Evolutionary conservation across 164 flowering plant species (phyloP), one percentile per base, ranked within the genome.

Genomic region (Nymphaea thermarum): DNA sequence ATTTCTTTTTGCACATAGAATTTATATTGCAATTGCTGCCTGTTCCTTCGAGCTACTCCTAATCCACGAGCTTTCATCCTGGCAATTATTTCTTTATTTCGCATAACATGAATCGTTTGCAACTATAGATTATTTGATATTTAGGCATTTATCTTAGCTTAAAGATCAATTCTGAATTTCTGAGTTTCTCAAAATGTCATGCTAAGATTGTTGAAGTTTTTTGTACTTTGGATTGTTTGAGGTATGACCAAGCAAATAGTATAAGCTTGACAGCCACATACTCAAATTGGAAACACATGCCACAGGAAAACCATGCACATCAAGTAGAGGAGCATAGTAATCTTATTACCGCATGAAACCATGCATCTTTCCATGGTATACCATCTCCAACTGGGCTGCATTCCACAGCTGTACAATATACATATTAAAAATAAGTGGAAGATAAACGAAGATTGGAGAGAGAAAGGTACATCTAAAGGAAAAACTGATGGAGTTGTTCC

Each of bases 331-430:
- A 60, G 60, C 17, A 53, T 42, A 10, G 43, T 16, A n/a, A 68
- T 44, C 88, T 83, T 82, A 25, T 25, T 25, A 77, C 98, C 97
- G 74, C 96, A 94, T 89, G 68, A 88, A 91, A 63, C 99, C 97
- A 78, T 94, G 99, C 97, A 94, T 88, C 80, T 94, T 94, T 73
- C 99, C 97, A 75, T 79, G 66, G 70, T 87, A 79, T 76, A 90
- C 96, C 97, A 91, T 87, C 79, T 94, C 99, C 72, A 91, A 60
- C 70, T 94, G 99, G 65, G 96, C 85, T 60, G 99, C 97, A 81
- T 94, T 94, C 99, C 99, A 94, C 12, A 94, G 90, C 99, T 94
- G 92, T 74, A 78, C 75, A 67, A 61, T 10, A n/a, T n/a, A 4
- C 2, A 61, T 2, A n/a, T n/a, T 7, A 61, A n/a, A n/a, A 61